These are phyloP conservation scores for Coniosporium apollinis DNA, from an alignment of 495 filamentous ascomycete species.

Conservation along the genomic window DNA sequence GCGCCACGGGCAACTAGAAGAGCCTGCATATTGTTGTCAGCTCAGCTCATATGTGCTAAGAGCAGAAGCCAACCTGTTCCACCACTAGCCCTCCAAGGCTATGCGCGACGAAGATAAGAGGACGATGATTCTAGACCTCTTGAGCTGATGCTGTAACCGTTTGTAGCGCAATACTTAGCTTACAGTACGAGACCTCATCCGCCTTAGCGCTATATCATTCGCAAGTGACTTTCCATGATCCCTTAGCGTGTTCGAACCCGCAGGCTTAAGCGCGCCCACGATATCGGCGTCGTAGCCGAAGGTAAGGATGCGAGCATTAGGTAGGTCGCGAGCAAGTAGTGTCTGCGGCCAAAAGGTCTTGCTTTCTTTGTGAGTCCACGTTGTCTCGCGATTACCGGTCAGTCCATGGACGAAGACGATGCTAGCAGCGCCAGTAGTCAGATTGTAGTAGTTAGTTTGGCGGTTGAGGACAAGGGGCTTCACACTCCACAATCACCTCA, in stretches of 20 bases:
- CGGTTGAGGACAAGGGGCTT: not conserved
- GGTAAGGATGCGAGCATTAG: conserved; percentile 5
- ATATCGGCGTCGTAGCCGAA: conserved; percentile 10
- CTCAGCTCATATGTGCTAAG: not conserved
- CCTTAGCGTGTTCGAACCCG: conserved; percentile 1
- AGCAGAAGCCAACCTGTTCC: conserved; percentile 3
- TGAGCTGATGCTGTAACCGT: not conserved
- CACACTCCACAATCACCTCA: not conserved
- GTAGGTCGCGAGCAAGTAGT: conserved; percentile 2
- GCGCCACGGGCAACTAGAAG: conserved; percentile 1
- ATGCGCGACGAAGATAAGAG: conserved; percentile 8
- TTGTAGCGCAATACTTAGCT: not conserved
- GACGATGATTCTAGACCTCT: conserved; percentile 1
- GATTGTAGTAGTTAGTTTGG: too few relatives aligned
- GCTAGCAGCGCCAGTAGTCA: conserved; percentile 1
- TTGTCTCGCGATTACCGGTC: conserved; percentile 7
- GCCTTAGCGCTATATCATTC: conserved; percentile 1
- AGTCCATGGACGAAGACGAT: conserved; percentile 11
- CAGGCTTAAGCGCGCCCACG: conserved; percentile 1
- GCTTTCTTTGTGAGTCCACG: conserved; percentile 4
- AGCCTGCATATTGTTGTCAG: not conserved
- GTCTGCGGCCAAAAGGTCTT: conserved; percentile 4
- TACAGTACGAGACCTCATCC: conserved; percentile 4
- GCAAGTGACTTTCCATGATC: conserved; percentile 6
- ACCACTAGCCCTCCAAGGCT: conserved; percentile 9